Evolutionary conservation across 2,329 filamentous ascomycete species (phyloP), one percentile per base, ranked within the genome.

Genomic region (Diplodia corticola): DNA sequence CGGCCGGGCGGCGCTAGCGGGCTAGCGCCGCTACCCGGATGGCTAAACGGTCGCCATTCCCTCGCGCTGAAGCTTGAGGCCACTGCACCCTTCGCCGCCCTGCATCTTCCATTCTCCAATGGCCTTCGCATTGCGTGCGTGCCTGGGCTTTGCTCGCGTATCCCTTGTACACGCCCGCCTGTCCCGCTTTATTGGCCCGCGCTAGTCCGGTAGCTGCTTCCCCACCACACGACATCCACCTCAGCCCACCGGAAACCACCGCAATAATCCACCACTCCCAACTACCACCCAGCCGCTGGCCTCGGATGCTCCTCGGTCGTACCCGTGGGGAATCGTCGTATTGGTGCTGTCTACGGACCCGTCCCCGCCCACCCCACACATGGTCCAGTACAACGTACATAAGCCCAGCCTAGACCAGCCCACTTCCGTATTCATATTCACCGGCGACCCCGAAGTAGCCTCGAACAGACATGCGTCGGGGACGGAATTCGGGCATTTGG

Each of bases 41-140:
- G 17, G 22, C n/a, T 46, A 30, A 40, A 60, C 55, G 55, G 55
- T 40, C 37, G 55, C 55, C 35, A 30, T 60, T 60, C 24, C 51
- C 28, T 57, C 53, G 53, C 30, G 53, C 22, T 22, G 51, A 57
- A 61, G 57, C 55, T 60, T 46, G 37, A 20, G 37, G n/a, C 15
- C 44, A 33, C 57, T 30, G 12, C 3, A n/a, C 4, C 13, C 20
- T 28, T 13, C 26, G 12, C 6, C 28, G 12, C 9, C 51, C 28
- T 12, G 15, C 28, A 17, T 2, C 33, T 17, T 30, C 17, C 33
- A 13, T 40, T 2, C 15, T 22, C 26, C 40, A 13, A 5, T 35
- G 24, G 30, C 6, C 20, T 26, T 49, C 44, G 57, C 50, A 26
- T 61, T 61, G 26, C n/a, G 7, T 33, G 33, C 33, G 10, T 35